Conservation (phyloP, 768 basidiomycete species). For the Leucocoprinus sp. region DNA sequence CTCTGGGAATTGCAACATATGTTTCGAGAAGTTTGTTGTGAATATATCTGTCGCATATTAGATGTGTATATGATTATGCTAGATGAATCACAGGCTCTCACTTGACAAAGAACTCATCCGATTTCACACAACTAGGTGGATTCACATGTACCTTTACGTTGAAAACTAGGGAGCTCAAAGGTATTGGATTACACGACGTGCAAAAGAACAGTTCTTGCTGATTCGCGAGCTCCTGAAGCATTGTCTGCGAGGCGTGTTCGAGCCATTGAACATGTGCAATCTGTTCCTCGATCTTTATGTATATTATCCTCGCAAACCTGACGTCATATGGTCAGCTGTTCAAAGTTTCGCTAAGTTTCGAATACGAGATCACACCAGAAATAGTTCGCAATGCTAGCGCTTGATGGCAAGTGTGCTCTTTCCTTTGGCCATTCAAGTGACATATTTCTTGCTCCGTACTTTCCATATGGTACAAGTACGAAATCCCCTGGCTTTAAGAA, state of each 20-base stretch:
- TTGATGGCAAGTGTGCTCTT: conserved; percentile 24
- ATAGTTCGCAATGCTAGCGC: conserved; percentile 41
- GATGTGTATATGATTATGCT: background rate
- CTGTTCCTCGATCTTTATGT: conserved; percentile 34
- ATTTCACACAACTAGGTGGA: conserved; percentile 3
- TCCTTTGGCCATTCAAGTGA: conserved; percentile 22
- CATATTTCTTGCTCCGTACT: conserved; percentile 19
- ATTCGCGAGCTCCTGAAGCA: conserved; percentile 52
- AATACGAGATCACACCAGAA: conserved; percentile 45
- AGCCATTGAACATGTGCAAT: conserved; percentile 67
- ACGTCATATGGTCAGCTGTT: background rate
- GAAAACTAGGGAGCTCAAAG: conserved; percentile 33
- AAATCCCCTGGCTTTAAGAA: conserved; percentile 51
- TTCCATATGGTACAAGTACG: conserved; percentile 35
- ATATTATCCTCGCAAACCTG: conserved; percentile 66
- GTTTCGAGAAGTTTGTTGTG: conserved; percentile 39
- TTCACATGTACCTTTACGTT: conserved; percentile 39
- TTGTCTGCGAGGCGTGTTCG: conserved; percentile 55
- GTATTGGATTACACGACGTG: conserved; percentile 40
- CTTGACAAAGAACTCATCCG: conserved; percentile 14
- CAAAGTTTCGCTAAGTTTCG: background rate
- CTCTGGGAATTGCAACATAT: conserved; percentile 33
- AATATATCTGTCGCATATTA: conserved; percentile 30
- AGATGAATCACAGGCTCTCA: background rate
- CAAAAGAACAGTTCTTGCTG: conserved; percentile 60